Percentiles rank a stretch among this genome's conserved stretches.
phyloP scores from a whole-genome alignment of 2,329 filamentous ascomycete genomes.

The Epichloe sp. region DNA sequence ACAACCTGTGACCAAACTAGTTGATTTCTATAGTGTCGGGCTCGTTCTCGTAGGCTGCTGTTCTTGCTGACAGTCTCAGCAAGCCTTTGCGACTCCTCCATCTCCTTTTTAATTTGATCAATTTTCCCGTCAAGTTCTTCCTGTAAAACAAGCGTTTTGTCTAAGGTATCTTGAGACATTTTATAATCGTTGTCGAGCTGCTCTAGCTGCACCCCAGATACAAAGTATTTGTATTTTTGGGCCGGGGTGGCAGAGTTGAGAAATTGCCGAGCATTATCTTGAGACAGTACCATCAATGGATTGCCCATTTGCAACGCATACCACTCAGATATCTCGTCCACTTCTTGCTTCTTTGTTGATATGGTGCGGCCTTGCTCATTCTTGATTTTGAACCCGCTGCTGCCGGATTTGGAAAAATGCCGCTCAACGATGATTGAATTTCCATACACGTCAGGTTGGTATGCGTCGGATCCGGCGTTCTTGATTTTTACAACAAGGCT shows the following conservation, averaged over 20 bases:
- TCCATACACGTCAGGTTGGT: conserved; percentile 70
- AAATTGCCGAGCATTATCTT: conserved; percentile 90
- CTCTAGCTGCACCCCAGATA: conserved; percentile 87
- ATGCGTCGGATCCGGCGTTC: conserved; percentile 76
- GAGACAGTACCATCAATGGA: conserved; percentile 86
- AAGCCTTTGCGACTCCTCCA: conserved; percentile 49
- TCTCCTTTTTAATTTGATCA: conserved; percentile 23
- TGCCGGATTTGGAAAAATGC: conserved; percentile 62
- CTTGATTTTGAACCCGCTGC: conserved; percentile 80
- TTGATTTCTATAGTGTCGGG: conserved; percentile 48
- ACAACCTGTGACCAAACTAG: conserved; percentile 81
- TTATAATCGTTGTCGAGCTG: conserved; percentile 85
- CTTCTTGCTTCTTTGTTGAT: conserved; percentile 71
- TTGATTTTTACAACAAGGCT: conserved; percentile 76
- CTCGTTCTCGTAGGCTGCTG: conserved; percentile 47
- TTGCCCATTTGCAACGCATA: conserved; percentile 93
- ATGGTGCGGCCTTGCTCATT: conserved; percentile 54
- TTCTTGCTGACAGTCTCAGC: conserved; percentile 54
- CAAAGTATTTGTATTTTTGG: conserved; percentile 93
- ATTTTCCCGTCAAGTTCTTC: conserved; percentile 24
- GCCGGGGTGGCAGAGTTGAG: conserved; percentile 69
- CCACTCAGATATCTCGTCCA: conserved; percentile 88
- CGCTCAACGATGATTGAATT: conserved; percentile 82
- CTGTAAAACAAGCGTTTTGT: conserved; percentile 39
- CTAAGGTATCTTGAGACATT: conserved; percentile 65